These are phyloP conservation scores for Thymus mandschuricus DNA, from an alignment of 257 asterid species.

Conservation along the genomic window DNA sequence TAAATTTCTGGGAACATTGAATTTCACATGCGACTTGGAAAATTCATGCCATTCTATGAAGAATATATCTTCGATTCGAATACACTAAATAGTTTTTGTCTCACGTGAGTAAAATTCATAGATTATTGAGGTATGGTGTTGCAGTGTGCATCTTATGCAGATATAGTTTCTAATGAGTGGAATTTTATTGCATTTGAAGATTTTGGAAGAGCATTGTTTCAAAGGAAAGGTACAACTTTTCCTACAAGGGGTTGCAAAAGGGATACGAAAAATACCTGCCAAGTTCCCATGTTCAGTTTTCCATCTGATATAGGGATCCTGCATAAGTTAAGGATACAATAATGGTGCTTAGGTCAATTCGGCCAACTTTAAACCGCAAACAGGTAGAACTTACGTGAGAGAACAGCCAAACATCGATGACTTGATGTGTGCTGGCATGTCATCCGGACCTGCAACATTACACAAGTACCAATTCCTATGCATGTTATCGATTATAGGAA, in stretches of 20 bases:
- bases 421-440: conserved; percentile 98
- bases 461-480: conserved; percentile 22
- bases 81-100: no score
- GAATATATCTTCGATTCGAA: no score
- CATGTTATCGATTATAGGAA: conserved; percentile 29
- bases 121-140: no score
- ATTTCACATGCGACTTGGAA: background rate
- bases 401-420: conserved; percentile 98
- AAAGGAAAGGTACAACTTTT: background rate
- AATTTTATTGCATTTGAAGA: background rate
- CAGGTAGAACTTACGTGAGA: conserved; percentile 76
- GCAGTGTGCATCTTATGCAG: background rate
- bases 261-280: conserved; percentile 71
- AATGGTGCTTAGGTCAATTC: conserved; percentile 17
- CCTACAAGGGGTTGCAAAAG: background rate
- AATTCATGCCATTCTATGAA: background rate
- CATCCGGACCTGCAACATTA: conserved; percentile 86
- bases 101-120: no score
- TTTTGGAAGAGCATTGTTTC: background rate
- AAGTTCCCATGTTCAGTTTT: conserved; percentile 91
- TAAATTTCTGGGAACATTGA: background rate
- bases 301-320: conserved; percentile 95
- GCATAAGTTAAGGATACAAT: conserved; percentile 35
- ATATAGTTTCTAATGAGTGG: background rate
- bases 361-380: no score